Evolutionary conservation across 1,284 basidiomycete genomes (phyloP), one percentile per base, ranked within the genome.

Genomic region (Trametes polyzona): DNA sequence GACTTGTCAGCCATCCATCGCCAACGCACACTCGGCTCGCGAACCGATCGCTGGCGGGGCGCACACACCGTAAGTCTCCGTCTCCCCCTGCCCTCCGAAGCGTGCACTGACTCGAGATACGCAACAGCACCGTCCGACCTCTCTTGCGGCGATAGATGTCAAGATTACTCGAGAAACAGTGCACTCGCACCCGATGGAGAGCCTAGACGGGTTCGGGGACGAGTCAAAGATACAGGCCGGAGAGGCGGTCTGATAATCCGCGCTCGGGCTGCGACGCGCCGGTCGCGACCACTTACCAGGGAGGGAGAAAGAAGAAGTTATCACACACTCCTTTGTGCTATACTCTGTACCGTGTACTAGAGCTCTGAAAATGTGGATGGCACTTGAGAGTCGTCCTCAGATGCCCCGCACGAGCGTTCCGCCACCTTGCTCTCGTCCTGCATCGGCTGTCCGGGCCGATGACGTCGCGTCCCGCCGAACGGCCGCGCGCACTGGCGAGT

Each of bases 161-260:
- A 57, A 40, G 43, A 55, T 57, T 4, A 57, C 59, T 3, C 51
- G 30, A 12, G 59, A 61, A 29, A 61, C 55, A 40, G 14, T 39
- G 39, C 24, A 21, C 11, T 29, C 33, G 19, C 39, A 51, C 43
- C 36, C 41, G n/a, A 40, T 27, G 39, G 39, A 17, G 49, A 56
- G 37, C 35, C 11, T 14, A 30, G 50, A 52, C 14, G 24, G 32
- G 2, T 24, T 49, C 19, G 53, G 39, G 26, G 50, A 44, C n/a
- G 33, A 27, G 24, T 35, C 7, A 11, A 47, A 47, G 16, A 32
- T 48, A 4, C 8, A 37, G 8, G 29, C 32, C 1, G 49, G 30
- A 26, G 41, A 42, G 23, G 49, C 40, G 14, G 49, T 51, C 8
- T 51, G 40, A 51, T 17, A 26, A 4, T 29, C n/a, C 19, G 7